Base-by-base conservation (phyloP, 1,284 basidiomycete species). In the Taiwanofungus camphoratus region DNA sequence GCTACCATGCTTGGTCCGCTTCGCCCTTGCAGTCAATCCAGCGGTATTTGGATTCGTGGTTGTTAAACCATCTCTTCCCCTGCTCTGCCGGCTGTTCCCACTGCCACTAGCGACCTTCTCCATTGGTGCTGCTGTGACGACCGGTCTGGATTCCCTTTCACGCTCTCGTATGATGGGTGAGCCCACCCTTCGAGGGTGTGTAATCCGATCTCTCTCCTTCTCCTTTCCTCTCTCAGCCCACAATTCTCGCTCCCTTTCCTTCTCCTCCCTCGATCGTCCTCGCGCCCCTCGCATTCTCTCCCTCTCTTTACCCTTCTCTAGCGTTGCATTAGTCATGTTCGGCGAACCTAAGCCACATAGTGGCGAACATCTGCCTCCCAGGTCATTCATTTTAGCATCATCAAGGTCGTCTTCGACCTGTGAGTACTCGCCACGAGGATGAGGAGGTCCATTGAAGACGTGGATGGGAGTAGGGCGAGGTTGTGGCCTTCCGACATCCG, bases 1-100 rank as follows among this genome's bases (percentile, higher is more conserved):
- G 53, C 77, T 82, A 5, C 80, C 81, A 51, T 82, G 77, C 53
- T 71, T 67, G 45, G 55, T 74, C 62, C 51, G 70, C 62, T 66
- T 44, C 51, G 58, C 23, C 52, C 61, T 51, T 45, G 60, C 40
- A 15, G 49, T 49, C 5, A 49, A 39, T 15, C 42, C 44, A 8
- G 48, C 45, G 2, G 36, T 29, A 18, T 42, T 42, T 34, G 27
- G 33, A 11, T 36, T 35, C 13, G 22, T 34, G 35, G 36, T 39
- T 36, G 42, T 53, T 42, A 49, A 47, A 18, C 52, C 56, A 29
- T 59, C 60, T 22, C 51, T 52, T 23, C 47, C 52, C 5, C 43
- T 50, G 48, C 59, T 58, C 32, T 47, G 47, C 39, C 52, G 58
- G 48, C 56, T 59, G 20, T 48, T 50, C 13, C 51, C 54, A 31